Conservation (phyloP, 1,284 basidiomycete species). For the Leucoagaricus sp. region DNA sequence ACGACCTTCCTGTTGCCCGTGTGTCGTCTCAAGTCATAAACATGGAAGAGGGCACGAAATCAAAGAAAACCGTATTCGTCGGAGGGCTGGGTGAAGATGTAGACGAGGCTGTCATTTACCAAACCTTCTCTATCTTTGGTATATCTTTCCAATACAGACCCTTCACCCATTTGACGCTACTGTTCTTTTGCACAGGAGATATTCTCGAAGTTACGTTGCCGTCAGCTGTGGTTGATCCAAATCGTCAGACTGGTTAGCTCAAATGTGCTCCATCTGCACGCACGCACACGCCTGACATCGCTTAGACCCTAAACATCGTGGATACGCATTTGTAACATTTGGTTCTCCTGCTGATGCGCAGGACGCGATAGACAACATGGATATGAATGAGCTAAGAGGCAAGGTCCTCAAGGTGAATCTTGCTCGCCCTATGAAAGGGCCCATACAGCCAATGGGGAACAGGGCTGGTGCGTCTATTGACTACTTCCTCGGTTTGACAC, state of each 20-base stretch:
- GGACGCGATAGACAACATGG: constrained; percentile 89
- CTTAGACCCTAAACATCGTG: constrained; percentile 74
- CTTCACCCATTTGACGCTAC: constrained; percentile 10
- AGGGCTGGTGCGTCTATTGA: constrained; percentile 60
- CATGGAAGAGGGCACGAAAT: constrained; percentile 81
- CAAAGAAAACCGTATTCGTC: constrained; percentile 80
- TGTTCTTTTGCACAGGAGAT: constrained; percentile 54
- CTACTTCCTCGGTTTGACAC: neutral
- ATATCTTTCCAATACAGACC: constrained; percentile 24
- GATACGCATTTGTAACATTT: constrained; percentile 82
- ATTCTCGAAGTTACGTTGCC: constrained; percentile 82
- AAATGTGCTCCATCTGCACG: constrained; percentile 9
- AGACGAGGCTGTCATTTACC: constrained; percentile 66
- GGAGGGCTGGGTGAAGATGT: constrained; percentile 77
- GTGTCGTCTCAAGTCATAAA: constrained; percentile 4
- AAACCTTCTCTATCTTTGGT: constrained; percentile 81
- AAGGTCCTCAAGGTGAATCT: constrained; percentile 78
- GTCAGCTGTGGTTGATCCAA: constrained; percentile 60
- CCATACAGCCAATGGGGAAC: constrained; percentile 67
- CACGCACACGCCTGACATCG: constrained; percentile 17
- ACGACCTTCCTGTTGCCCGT: constrained; percentile 2
- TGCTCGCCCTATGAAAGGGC: constrained; percentile 71
- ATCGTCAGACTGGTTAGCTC: constrained; percentile 13
- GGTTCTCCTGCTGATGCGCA: constrained; percentile 76
- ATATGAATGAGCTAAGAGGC: constrained; percentile 76